Conservation (phyloP, 352 stramenopile species). For the Globisporangium cystogenes region DNA sequence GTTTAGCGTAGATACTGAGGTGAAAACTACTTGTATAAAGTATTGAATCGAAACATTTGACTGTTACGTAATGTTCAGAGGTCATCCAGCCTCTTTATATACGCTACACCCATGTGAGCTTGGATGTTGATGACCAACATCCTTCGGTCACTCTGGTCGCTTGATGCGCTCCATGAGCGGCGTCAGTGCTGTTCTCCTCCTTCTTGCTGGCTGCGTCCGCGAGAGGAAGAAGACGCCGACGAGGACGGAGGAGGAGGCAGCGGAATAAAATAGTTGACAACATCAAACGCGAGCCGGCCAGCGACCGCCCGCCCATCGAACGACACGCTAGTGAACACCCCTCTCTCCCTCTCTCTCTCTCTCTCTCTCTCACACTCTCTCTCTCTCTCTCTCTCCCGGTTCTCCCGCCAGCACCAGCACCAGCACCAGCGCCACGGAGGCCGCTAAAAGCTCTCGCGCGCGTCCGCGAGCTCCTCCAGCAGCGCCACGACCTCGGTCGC, state of each 20-base stretch:
- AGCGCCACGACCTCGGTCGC: slow-evolving; percentile 13
- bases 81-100: not conserved
- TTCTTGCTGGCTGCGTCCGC: too few species aligned
- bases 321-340: not conserved
- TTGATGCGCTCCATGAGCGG: too few species aligned
- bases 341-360: too few species aligned
- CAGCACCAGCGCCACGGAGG: not conserved
- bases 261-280: not conserved
- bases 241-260: too few species aligned
- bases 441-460: slow-evolving; percentile 5
- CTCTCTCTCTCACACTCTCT: too few species aligned
- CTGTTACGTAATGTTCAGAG: not conserved
- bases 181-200: too few species aligned
- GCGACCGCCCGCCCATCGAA: not conserved
- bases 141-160: too few species aligned
- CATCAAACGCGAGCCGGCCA: not conserved
- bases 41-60: not conserved
- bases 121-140: not conserved
- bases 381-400: too few species aligned
- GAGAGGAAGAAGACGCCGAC: too few species aligned
- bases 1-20: not conserved
- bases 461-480: slow-evolving; percentile 4
- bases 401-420: too few species aligned
- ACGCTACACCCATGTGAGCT: not conserved
- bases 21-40: not conserved